Percentiles rank a stretch among this genome's conserved stretches.
These are phyloP conservation scores for Monosporascus ibericus DNA, from an alignment of 2,329 filamentous ascomycete species.

Conservation along the genomic window DNA sequence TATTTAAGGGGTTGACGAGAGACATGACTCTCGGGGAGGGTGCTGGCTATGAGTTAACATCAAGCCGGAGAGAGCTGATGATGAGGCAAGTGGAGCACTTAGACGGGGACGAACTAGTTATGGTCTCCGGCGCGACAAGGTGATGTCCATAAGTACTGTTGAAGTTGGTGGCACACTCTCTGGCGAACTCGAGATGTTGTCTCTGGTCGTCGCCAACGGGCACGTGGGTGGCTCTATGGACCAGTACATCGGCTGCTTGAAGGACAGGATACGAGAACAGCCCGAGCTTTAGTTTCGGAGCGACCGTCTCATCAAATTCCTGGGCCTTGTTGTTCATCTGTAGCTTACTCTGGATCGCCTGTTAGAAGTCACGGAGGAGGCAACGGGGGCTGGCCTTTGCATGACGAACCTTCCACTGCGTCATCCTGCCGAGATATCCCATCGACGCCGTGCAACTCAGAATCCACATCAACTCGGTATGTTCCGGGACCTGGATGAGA, in stretches of 20 bases:
- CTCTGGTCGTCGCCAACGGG: conserved; percentile 94
- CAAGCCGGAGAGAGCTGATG: too few relatives aligned
- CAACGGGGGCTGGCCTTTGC: neutral
- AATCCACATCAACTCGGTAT: conserved; percentile 95
- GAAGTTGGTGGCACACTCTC: conserved; percentile 81
- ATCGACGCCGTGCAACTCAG: conserved; percentile 85
- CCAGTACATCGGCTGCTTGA: conserved; percentile 87
- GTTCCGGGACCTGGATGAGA: conserved; percentile 56
- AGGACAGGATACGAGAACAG: conserved; percentile 95
- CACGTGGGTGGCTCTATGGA: conserved; percentile 88
- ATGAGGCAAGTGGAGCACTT: too few relatives aligned
- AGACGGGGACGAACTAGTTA: conserved; percentile 51
- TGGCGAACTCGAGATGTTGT: conserved; percentile 90
- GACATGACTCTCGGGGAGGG: conserved; percentile 86
- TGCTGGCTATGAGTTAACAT: conserved; percentile 38
- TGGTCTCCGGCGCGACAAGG: conserved; percentile 60
- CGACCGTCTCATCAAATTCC: conserved; percentile 50
- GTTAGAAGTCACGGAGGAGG: neutral
- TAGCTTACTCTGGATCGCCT: conserved; percentile 59
- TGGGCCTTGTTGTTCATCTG: conserved; percentile 53
- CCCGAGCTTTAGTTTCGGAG: conserved; percentile 66
- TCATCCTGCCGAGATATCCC: conserved; percentile 96
- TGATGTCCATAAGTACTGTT: conserved; percentile 60
- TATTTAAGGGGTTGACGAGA: conserved; percentile 66
- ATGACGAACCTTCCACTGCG: conserved; percentile 81